Percentiles rank a stretch among this genome's conserved stretches.
Conservation (phyloP, 257 asterid species). For the Solanum boliviense region DNA sequence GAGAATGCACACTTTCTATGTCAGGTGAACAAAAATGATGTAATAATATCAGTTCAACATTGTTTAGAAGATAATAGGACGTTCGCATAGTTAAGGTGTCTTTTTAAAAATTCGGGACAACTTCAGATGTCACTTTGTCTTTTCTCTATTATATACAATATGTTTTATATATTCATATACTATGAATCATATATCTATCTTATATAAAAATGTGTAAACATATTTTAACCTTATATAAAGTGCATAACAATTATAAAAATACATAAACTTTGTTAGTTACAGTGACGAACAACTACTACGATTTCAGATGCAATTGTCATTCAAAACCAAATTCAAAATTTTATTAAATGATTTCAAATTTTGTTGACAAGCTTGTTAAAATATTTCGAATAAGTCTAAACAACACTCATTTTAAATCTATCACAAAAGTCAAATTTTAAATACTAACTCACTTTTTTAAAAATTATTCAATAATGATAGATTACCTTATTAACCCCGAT, state of each 20-base stretch:
- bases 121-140: no score
- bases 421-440: no score
- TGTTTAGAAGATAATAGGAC: no score
- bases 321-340: not conserved
- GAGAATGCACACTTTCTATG: no score
- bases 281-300: not conserved
- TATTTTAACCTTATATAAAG: not conserved
- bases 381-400: not conserved
- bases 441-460: no score
- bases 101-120: no score
- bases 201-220: not conserved
- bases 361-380: not conserved
- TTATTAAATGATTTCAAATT: not conserved
- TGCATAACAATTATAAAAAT: not conserved
- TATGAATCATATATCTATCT: not conserved
- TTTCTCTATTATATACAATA: not conserved
- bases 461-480: not conserved
- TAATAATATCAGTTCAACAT: no score
- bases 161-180: not conserved
- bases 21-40: no score
- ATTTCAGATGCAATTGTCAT: not conserved
- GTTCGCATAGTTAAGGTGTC: no score
- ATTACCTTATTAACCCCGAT: no score
- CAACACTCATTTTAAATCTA: not conserved
- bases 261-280: not conserved